Base-by-base conservation (phyloP, 179 eudicot species). In the Pouteria campechiana region DNA sequence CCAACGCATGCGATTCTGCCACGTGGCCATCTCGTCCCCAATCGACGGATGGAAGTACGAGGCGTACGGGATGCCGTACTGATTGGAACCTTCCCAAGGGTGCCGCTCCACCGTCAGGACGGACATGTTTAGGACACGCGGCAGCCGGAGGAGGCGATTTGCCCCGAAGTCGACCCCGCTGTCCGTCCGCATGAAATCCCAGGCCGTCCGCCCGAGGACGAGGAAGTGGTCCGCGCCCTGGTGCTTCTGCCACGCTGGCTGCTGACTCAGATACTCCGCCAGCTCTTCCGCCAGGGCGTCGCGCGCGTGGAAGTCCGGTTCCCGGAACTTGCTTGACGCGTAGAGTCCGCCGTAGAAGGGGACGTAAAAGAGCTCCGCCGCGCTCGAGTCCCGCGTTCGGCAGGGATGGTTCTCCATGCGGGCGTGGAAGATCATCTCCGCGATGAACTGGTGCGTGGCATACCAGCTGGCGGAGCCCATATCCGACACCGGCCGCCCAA, bases 51-150 rank as follows among this genome's bases (percentile, higher is more conserved):
- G 95, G 43, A 84, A 84, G 19, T 75, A 75, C 0, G 92, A 81
- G 0, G 95, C 92, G 29, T 84, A 81, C 4, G 95, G 95, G 5
- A 84, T 70, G 1, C 75, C 95, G 2, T 78, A 75, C 39, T 84
- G 83, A 17, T 84, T 84, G 2, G 33, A 25, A 13, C 24, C 50
- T 39, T 78, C 41, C 95, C 92, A 81, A 4, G 93, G 92, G 34
- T 81, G 74, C 0, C 80, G 70, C 17, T 84, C 95, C 10, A 81
- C 78, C 0, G 78, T 75, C 6, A 84, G 33, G 15, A 71, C 69
- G 0, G 83, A 74, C 66, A 68, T 58, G 61, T 84, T 84, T 19
- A 50, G 48, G 0, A 75, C 24, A 44, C 78, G 83, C 0, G 87
- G 81, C 40, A 77, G 25, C 27, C 69, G 11, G 58, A 84, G 67